These are phyloP conservation scores for Gypsophila paniculata DNA, from an alignment of 179 eudicot species.

Conservation along the genomic window DNA sequence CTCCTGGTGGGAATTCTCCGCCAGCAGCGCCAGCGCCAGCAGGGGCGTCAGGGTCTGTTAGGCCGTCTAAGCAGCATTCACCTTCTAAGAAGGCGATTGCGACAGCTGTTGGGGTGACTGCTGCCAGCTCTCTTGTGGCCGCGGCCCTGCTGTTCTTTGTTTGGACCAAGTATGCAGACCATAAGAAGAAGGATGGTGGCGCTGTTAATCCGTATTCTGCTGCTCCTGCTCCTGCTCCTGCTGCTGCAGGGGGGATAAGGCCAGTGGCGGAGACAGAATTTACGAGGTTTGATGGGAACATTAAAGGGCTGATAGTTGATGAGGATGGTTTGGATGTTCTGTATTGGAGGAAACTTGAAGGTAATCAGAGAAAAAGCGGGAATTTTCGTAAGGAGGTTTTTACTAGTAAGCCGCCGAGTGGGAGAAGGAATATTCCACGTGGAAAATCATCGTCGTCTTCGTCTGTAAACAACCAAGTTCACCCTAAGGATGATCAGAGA, in stretches of 20 bases:
- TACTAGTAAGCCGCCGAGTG: slow-evolving; percentile 12
- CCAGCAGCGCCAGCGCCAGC: background rate
- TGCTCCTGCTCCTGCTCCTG: background rate
- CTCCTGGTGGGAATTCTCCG: slow-evolving; percentile 7
- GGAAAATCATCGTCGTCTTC: slow-evolving; percentile 34
- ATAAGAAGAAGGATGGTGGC: slow-evolving; percentile 17
- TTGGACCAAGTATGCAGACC: slow-evolving; percentile 23
- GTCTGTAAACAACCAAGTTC: slow-evolving; percentile 13
- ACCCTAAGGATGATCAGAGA: slow-evolving; percentile 30
- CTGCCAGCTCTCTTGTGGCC: slow-evolving; percentile 53
- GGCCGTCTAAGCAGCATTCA: too few species aligned
- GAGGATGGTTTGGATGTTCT: slow-evolving; percentile 87
- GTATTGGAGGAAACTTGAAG: slow-evolving; percentile 73
- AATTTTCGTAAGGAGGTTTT: slow-evolving; percentile 35
- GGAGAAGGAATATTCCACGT: slow-evolving; percentile 18
- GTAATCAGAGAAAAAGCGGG: slow-evolving; percentile 32
- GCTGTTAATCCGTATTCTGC: background rate
- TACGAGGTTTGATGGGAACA: slow-evolving; percentile 41
- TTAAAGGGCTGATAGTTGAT: slow-evolving; percentile 70
- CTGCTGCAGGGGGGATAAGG: slow-evolving; percentile 14
- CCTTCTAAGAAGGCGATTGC: slow-evolving; percentile 41
- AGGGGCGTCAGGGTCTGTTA: too few species aligned
- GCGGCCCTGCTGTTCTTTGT: slow-evolving; percentile 52
- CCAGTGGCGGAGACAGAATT: slow-evolving; percentile 35
- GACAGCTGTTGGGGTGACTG: slow-evolving; percentile 66